Percentiles rank a stretch among this genome's conserved stretches.
Evolutionary conservation across 768 basidiomycete genomes (phyloP).

Genomic region (Mrakia frigida): DNA sequence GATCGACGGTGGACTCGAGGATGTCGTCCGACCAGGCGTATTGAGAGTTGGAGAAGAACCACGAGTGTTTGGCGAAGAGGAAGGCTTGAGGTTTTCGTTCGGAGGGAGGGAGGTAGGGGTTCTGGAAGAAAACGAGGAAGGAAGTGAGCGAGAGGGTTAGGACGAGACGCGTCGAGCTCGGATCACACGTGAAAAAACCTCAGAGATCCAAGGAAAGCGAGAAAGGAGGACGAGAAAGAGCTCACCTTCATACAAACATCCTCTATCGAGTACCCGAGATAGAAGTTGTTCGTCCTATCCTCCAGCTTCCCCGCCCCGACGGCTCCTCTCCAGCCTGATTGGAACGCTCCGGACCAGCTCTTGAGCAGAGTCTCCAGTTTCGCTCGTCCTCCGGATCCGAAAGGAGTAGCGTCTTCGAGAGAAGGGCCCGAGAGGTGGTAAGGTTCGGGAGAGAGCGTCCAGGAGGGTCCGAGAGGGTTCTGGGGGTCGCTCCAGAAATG

Average conservation of each 20-base stretch:
- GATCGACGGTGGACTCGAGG: neutral
- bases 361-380: neutral
- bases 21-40: conserved; percentile 17
- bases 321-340: neutral
- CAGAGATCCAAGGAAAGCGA: too few relatives aligned
- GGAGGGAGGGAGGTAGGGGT: neutral
- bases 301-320: neutral
- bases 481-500: conserved; percentile 15
- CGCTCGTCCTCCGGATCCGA: neutral
- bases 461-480: conserved; percentile 20
- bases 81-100: conserved; percentile 11
- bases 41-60: conserved; percentile 5
- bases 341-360: neutral
- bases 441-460: conserved; percentile 23
- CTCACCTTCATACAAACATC: conserved; percentile 11
- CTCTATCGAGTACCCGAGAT: conserved; percentile 17
- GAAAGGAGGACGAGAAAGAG: neutral
- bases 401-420: too few relatives aligned
- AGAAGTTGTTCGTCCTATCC: conserved; percentile 1
- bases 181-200: too few relatives aligned
- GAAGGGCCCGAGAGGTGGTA: neutral
- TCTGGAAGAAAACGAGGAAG: neutral
- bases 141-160: neutral
- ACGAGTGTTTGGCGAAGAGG: conserved; percentile 17
- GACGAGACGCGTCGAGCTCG: neutral